Conservation (phyloP, 1,284 basidiomycete species). For the Cryptococcus maquisensis region DNA sequence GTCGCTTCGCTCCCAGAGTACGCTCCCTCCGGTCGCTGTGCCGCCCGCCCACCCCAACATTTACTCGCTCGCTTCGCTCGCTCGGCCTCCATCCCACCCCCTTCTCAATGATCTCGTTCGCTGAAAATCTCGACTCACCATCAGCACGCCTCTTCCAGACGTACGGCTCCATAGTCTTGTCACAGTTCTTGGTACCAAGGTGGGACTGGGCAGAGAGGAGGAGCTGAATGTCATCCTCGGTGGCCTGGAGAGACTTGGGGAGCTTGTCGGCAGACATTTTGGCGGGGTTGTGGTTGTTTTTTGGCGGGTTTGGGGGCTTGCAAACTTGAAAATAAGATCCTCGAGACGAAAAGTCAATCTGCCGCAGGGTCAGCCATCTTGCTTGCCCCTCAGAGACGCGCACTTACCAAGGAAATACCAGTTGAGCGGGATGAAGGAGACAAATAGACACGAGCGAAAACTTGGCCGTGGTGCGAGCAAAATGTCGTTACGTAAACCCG, state of each 20-base stretch:
- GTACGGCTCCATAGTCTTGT: conserved; percentile 97
- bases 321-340: conserved; percentile 40
- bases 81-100: not conserved
- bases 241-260: conserved; percentile 85
- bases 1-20: not conserved
- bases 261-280: conserved; percentile 60
- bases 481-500: no score
- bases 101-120: not conserved
- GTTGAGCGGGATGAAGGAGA: not conserved
- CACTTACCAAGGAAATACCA: conserved; percentile 24
- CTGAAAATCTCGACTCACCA: conserved; percentile 57
- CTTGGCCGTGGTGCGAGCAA: no score
- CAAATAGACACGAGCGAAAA: no score
- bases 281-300: conserved; percentile 13
- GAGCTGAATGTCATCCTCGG: conserved; percentile 95
- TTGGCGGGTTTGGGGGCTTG: conserved; percentile 32
- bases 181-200: conserved; percentile 97
- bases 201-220: conserved; percentile 94
- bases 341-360: conserved; percentile 22
- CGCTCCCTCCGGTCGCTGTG: not conserved
- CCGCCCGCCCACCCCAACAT: conserved; percentile 1
- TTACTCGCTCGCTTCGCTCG: not conserved
- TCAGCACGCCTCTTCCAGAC: conserved; percentile 96
- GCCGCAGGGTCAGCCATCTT: not conserved
- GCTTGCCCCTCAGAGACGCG: not conserved